phyloP scores from a whole-genome alignment of 1,139 yeast genomes.

The Magnusiomyces suaveolens region DNA sequence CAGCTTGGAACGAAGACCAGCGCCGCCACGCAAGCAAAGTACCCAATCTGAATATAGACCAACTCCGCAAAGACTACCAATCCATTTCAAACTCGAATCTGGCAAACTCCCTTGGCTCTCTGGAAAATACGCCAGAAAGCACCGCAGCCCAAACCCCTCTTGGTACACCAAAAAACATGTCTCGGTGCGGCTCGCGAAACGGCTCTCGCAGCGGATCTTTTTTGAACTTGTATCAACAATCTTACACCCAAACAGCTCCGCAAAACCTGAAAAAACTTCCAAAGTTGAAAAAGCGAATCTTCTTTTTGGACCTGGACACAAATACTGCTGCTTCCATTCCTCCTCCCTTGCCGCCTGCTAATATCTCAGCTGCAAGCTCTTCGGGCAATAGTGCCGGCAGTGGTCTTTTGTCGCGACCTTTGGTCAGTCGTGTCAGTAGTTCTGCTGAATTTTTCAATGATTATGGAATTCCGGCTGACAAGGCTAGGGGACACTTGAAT shows the following conservation, averaged over 20 bases:
- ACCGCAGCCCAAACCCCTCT: neutral
- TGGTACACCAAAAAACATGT: neutral
- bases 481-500: neutral
- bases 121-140: slow-evolving; percentile 11
- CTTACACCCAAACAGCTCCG: neutral
- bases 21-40: slow-evolving; percentile 32
- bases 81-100: slow-evolving; percentile 24
- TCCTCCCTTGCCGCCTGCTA: neutral
- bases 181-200: neutral
- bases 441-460: neutral
- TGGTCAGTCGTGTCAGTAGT: neutral
- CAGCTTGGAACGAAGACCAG: slow-evolving; percentile 54
- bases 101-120: slow-evolving; percentile 20
- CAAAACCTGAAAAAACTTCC: neutral
- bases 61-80: slow-evolving; percentile 21
- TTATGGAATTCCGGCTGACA: neutral
- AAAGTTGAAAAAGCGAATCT: slow-evolving; percentile 36
- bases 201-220: neutral
- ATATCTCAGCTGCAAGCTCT: neutral
- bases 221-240: neutral
- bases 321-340: slow-evolving; percentile 18
- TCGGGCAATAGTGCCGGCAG: neutral
- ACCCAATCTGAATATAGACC: slow-evolving; percentile 24
- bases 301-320: slow-evolving; percentile 45
- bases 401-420: neutral